A percentile compares a stretch with the other conserved stretches of the same genome.
phyloP scores from a whole-genome alignment of 2,329 filamentous ascomycete species.

The Tolypocladium ovalisporum region DNA sequence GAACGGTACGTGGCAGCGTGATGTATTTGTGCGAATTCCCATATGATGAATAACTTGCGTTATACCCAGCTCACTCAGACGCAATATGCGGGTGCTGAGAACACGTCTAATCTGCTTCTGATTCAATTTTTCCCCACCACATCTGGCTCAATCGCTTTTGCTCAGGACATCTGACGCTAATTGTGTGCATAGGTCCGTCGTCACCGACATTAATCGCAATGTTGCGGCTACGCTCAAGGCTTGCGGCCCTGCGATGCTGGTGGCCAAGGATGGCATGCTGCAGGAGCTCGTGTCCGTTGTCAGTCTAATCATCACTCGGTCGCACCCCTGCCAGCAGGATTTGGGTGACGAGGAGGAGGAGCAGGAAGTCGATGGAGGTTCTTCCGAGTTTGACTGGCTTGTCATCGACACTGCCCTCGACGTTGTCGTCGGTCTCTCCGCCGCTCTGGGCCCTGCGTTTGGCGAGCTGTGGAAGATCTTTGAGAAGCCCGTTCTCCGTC shows the following conservation, averaged over 20 bases:
- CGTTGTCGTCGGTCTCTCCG: constrained; percentile 73
- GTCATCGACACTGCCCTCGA: constrained; percentile 91
- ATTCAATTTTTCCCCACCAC: constrained; percentile 12
- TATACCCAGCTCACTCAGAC: constrained; percentile 99
- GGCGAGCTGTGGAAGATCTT: constrained; percentile 91
- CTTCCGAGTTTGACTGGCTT: constrained; percentile 95
- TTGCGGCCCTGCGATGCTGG: constrained; percentile 77
- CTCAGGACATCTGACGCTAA: not conserved
- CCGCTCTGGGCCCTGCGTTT: constrained; percentile 72
- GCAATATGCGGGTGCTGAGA: constrained; percentile 82
- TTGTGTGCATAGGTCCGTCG: constrained; percentile 53
- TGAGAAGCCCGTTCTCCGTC: constrained; percentile 82
- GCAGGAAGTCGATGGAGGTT: constrained; percentile 59
- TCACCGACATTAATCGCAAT: constrained; percentile 93
- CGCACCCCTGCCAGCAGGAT: constrained; percentile 88
- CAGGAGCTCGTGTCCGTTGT: constrained; percentile 68
- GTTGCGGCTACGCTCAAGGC: constrained; percentile 82
- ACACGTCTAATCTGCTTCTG: constrained; percentile 44
- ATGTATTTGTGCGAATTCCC: not conserved
- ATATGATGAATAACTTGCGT: constrained; percentile 83
- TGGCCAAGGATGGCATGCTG: constrained; percentile 55
- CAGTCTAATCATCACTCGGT: constrained; percentile 71
- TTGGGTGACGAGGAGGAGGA: constrained; percentile 72
- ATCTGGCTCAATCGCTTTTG: not conserved
- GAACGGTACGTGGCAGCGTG: constrained; percentile 66